Base-by-base conservation (phyloP, 768 basidiomycete genomes). In the Agaricus bisporus region DNA sequence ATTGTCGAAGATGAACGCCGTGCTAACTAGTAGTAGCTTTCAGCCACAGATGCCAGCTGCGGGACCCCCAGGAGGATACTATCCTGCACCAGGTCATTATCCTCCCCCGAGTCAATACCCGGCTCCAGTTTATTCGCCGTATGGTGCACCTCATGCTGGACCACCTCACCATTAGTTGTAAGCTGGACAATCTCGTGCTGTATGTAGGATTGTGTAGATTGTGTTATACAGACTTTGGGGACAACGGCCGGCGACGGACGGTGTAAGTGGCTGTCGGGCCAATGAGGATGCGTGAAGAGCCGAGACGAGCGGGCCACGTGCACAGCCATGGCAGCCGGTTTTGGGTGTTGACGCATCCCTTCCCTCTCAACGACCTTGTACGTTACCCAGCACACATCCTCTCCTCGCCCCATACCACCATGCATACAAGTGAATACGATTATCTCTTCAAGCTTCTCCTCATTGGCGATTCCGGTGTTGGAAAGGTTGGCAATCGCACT, bases 361-460 rank as follows among this genome's bases (percentile, higher is more conserved):
- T 58, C 59, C 55, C 59, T 63, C 63, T 59, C 58, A 60, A 61
- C 59, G 45, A 64, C 66, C 67, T 60, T 64, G 66, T 68, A 60
- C 64, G 63, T 62, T 66, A 60, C 59, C 63, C 62, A 57, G 62
- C 68, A 63, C 56, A 59, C 61, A 61, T 53, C 62, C 58, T 61
- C 50, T 60, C 63, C 58, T 58, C 62, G 66, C 59, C 58, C 51
- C 55, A 26, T 55, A 46, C 57, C 59, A 79, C 61, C 56, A 91
- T 92, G 90, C 89, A 92, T 67, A 89, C 90, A 68, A 87, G 86
- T 76, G 91, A 92, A 70, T 94, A 93, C 82, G 91, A 94, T 76
- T 93, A 88, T 66, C 90, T 94, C 68, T 93, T 94, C 81, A 94
- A 93, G 76, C 88, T 94, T 56, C 86, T 94, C 66, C 88, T 94